Conservation (phyloP, 768 basidiomycete genomes). For the Leccinum barrowsii region DNA sequence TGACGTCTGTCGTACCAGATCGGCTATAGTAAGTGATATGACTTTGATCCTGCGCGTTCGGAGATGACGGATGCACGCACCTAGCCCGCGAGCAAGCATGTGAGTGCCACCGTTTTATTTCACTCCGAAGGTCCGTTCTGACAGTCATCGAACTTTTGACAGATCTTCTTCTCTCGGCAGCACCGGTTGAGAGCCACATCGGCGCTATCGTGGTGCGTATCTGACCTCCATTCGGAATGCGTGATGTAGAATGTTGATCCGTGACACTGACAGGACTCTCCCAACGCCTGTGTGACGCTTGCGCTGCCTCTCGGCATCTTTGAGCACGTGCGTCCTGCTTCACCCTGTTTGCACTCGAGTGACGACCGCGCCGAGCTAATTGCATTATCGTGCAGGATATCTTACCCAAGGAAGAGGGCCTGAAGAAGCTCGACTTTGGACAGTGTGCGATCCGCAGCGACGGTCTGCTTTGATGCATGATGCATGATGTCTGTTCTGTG, state of each 20-base stretch:
- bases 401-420: constrained; percentile 58
- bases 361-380: neutral
- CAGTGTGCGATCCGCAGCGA: constrained; percentile 68
- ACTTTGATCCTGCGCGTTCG: neutral
- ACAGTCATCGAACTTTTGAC: neutral
- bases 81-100: constrained; percentile 78
- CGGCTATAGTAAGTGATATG: constrained; percentile 58
- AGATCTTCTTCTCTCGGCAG: constrained; percentile 68
- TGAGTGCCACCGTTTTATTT: constrained; percentile 26
- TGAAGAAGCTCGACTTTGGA: constrained; percentile 56
- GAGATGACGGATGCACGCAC: neutral
- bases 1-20: constrained; percentile 38
- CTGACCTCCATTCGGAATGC: neutral
- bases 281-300: constrained; percentile 74
- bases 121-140: neutral
- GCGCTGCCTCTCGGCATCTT: constrained; percentile 78
- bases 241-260: neutral
- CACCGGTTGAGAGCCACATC: constrained; percentile 66
- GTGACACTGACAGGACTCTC: constrained; percentile 50
- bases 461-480: constrained; percentile 40
- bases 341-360: neutral
- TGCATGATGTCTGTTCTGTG: neutral
- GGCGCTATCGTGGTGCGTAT: constrained; percentile 62
- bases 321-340: constrained; percentile 48
- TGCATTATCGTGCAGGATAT: constrained; percentile 48